Conservation (phyloP, 495 filamentous ascomycete species). For the Terfezia claveryi region DNA sequence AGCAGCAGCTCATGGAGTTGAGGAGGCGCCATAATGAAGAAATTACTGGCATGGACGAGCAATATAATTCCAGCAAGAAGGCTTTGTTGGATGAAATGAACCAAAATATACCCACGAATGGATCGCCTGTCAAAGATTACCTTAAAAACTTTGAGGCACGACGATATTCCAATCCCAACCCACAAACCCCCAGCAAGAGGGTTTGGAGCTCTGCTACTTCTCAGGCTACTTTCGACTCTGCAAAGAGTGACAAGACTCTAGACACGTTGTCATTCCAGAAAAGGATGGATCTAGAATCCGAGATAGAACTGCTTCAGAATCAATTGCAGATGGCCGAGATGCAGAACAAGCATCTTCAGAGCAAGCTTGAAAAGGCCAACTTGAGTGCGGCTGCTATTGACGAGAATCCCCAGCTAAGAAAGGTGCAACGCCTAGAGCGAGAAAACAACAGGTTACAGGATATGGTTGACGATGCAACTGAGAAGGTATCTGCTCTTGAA, state of each 20-base stretch:
- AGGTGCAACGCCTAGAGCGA: constrained; percentile 78
- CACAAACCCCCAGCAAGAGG: constrained; percentile 53
- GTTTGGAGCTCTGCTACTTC: constrained; percentile 44
- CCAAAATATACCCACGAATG: constrained; percentile 55
- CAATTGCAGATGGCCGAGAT: constrained; percentile 89
- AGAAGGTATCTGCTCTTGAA: constrained; percentile 80
- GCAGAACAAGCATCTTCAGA: constrained; percentile 86
- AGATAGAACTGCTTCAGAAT: constrained; percentile 83
- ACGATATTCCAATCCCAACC: constrained; percentile 47
- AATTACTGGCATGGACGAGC: constrained; percentile 47
- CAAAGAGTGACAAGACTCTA: constrained; percentile 67
- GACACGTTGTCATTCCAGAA: constrained; percentile 78
- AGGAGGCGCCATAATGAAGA: constrained; percentile 50
- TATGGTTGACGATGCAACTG: constrained; percentile 80
- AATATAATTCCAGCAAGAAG: constrained; percentile 48
- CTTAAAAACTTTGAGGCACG: constrained; percentile 21
- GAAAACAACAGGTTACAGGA: constrained; percentile 85
- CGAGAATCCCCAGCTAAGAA: constrained; percentile 37
- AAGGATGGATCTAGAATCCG: constrained; percentile 72
- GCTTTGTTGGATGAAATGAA: constrained; percentile 70
- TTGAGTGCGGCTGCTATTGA: constrained; percentile 42
- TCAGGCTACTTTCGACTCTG: constrained; percentile 41
- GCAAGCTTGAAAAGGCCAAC: constrained; percentile 46
- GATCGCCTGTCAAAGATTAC: constrained; percentile 44
- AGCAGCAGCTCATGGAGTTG: constrained; percentile 61